Conservation (phyloP, 441 rosid species). For the Arabidopsis lyrata region DNA sequence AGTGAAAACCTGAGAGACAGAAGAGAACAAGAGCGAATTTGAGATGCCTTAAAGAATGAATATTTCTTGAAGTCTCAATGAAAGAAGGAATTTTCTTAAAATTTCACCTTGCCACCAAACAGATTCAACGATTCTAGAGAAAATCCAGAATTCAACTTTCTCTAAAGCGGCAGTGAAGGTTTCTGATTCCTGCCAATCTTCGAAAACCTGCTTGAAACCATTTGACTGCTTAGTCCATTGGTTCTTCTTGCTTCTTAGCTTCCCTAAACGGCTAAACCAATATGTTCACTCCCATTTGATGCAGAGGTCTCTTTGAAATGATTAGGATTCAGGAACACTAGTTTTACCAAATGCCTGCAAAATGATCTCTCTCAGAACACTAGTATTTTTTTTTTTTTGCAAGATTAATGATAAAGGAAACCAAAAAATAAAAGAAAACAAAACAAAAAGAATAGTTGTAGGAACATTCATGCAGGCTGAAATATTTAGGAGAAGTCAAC, state of each 20-base stretch:
- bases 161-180: slow-evolving; percentile 67
- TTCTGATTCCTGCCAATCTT: slow-evolving; percentile 83
- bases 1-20: slow-evolving; percentile 65
- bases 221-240: slow-evolving; percentile 4
- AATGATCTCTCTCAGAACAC: slow-evolving; percentile 78
- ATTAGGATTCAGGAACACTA: slow-evolving; percentile 10
- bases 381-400: too few species aligned
- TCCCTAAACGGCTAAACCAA: slow-evolving; percentile 56
- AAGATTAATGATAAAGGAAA: too few species aligned
- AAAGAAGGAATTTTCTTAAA: not conserved
- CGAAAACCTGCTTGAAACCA: slow-evolving; percentile 49
- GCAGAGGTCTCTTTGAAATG: slow-evolving; percentile 46
- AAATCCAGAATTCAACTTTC: slow-evolving; percentile 84
- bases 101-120: slow-evolving; percentile 93
- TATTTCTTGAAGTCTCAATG: not conserved
- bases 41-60: not conserved
- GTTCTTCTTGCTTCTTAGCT: slow-evolving; percentile 54
- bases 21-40: not conserved
- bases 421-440: too few species aligned
- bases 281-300: slow-evolving; percentile 55
- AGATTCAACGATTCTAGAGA: slow-evolving; percentile 87
- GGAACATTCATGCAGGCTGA: too few species aligned
- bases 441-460: too few species aligned
- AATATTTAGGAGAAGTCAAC: too few species aligned
- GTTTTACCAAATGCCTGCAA: slow-evolving; percentile 68